Base-by-base conservation (phyloP, 2,329 filamentous ascomycete species). In the Scorias spongiosa region DNA sequence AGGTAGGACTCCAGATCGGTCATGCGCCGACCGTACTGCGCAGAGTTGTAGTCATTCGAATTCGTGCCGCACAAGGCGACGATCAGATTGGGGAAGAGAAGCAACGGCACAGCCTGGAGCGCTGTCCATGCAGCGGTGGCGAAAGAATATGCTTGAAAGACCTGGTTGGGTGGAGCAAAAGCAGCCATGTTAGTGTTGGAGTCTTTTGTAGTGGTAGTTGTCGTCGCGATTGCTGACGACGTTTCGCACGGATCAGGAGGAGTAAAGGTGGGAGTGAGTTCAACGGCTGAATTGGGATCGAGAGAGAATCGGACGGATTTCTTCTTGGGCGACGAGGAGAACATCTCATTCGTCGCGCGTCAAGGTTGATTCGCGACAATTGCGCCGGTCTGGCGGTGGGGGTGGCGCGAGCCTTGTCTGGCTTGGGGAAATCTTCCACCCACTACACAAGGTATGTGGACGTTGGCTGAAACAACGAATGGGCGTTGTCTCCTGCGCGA, bases 1-100 rank as follows among this genome's bases (percentile, higher is more conserved):
- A 88, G 79, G 69, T 89, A 89, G 44, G 74, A 64, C 61, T 87
- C 81, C 29, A 85, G 67, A 18, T 64, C 78, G 72, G 62, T 44
- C 71, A 70, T 44, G 71, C 63, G 50, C 72, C 67, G 47, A 72
- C 70, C 34, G 12, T 12, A 36, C 15, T 12, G 32, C 12, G 32
- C 32, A 15, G 32, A 12, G 32, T 12, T 12, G 72, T 67, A 49
- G 78, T 74, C 42, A 26, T 26, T 26, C 6, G 34, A n/a, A 5
- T 14, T 12, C 71, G 69, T 2, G 72, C 70, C 30, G 80, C 57
- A 68, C 48, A 81, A 62, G 10, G 74, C 67, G 44, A 76, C 67
- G 17, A 82, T 75, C 51, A 82, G 66, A 20, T 71, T 74, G 0
- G 80, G 80, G 5, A 72, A 70, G 5, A 71, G 52, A 43, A 81